Evolutionary conservation across 176 grass and related monocot species (phyloP).

Genomic region (Guadua angustifolia): DNA sequence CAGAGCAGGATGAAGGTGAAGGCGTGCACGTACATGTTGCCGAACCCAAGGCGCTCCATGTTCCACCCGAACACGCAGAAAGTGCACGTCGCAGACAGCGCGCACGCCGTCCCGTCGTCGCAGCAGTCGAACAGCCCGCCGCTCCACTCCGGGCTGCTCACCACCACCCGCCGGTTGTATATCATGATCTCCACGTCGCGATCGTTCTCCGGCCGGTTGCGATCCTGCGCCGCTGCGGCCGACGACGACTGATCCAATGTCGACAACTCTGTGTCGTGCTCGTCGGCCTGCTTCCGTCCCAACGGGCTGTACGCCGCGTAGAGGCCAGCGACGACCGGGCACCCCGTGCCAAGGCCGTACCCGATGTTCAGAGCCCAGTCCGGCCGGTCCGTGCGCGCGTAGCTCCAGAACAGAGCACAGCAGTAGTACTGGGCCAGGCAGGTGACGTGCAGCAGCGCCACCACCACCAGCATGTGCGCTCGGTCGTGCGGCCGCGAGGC

Average conservation of each 20-base stretch:
- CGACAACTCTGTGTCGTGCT: constrained; percentile 28
- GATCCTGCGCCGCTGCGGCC: not conserved
- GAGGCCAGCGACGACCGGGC: constrained; percentile 66
- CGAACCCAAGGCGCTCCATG: constrained; percentile 95
- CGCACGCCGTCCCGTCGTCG: constrained; percentile 75
- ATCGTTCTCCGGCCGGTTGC: not conserved
- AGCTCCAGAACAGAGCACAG: constrained; percentile 90
- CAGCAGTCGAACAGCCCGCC: constrained; percentile 86
- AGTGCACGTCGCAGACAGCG: constrained; percentile 68
- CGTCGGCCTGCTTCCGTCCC: constrained; percentile 42
- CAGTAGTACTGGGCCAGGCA: constrained; percentile 78
- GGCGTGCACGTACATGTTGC: constrained; percentile 98
- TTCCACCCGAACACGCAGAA: constrained; percentile 97
- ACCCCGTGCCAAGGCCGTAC: constrained; percentile 59
- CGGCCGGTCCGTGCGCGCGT: constrained; percentile 51
- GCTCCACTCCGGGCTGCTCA: constrained; percentile 82
- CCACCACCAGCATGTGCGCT: constrained; percentile 60
- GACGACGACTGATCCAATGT: not conserved
- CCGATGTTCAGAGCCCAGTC: constrained; percentile 77
- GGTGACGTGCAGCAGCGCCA: constrained; percentile 70
- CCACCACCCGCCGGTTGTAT: constrained; percentile 74
- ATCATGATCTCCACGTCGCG: constrained; percentile 51
- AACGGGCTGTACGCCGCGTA: constrained; percentile 67
- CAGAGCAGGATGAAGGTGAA: constrained; percentile 74
- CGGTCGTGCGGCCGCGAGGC: constrained; percentile 57